Evolutionary conservation across 305 asterid genomes (phyloP), one percentile per base, ranked within the genome.

Genomic region (Lippia alba): DNA sequence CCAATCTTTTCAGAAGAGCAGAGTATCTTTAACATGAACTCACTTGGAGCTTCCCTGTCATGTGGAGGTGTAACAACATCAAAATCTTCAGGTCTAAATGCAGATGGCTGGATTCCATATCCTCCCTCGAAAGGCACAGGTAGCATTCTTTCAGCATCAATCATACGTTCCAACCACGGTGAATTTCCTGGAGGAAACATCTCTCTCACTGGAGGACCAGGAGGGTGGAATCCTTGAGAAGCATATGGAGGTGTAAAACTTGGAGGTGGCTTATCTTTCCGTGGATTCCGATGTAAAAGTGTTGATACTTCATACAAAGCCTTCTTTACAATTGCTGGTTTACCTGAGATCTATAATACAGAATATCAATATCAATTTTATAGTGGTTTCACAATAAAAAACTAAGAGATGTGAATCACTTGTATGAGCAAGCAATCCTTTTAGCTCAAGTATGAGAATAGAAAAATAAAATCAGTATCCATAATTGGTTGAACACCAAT

Each of bases 1-100:
- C 96, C 96, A 78, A 91, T 86, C 81, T 79, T 91, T 58, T 83
- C 89, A 60, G 90, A 83, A 17, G 90, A 76, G 81, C 96, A 92
- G 61, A 92, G 76, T 79, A 92, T 80, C 80, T 92, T 89, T 72
- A 91, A 70, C 46, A 83, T 77, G 81, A 91, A 89, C 80, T 89
- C 93, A 45, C 81, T 74, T 53, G 88, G 84, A 15, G 78, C 71
- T 64, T 81, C 96, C 67, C 71, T 76, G 46, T 79, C 90, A 77
- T 15, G 78, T n/a, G 81, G 65, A 41, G 92, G 84, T 76, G 81
- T 78, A 73, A 67, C 75, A 78, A 78, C 84, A 77, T 84, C 88
- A 85, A 78, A 80, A 71, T 82, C 87, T 10, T 76, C 84, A 17
- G 63, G 81, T 36, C 76, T 78, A 69, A 70, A 65, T 50, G 81